A percentile compares a stretch with the other conserved stretches of the same genome.
Conservation (phyloP, 257 asterid species). For the Solanum tarijense region DNA sequence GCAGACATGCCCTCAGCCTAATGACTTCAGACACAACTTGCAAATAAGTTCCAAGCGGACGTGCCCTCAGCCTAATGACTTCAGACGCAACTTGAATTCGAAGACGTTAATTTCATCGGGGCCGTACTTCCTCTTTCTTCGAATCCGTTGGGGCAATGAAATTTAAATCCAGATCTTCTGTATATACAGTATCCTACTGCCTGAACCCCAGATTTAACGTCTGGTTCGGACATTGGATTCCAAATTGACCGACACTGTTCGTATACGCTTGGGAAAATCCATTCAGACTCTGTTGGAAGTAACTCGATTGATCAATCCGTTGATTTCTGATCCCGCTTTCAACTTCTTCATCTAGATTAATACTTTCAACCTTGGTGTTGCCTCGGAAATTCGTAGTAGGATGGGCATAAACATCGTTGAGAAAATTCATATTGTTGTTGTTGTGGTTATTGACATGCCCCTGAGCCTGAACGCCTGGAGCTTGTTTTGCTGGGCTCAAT, state of each 20-base stretch:
- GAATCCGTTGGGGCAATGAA: background rate
- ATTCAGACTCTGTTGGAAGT: slow-evolving; percentile 6
- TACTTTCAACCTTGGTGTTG: background rate
- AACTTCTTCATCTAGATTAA: slow-evolving; percentile 36
- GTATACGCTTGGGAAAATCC: slow-evolving; percentile 16
- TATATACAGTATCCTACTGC: slow-evolving; percentile 19
- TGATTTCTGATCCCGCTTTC: slow-evolving; percentile 29
- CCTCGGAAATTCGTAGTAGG: background rate
- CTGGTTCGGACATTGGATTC: slow-evolving; percentile 36
- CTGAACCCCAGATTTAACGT: slow-evolving; percentile 30
- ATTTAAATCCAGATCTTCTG: background rate
- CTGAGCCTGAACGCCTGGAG: background rate
- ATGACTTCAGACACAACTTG: too few relatives aligned
- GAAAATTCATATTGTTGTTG: background rate
- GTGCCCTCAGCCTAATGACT: too few relatives aligned
- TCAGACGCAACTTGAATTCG: background rate
- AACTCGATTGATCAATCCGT: slow-evolving; percentile 23
- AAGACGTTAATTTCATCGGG: background rate
- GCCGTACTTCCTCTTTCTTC: background rate
- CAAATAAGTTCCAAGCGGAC: too few relatives aligned
- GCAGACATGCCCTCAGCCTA: too few relatives aligned
- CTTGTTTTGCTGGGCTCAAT: background rate
- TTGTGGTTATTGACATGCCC: slow-evolving; percentile 5
- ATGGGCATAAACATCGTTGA: background rate
- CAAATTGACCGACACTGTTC: slow-evolving; percentile 32